Percentiles rank a stretch among this genome's conserved stretches.
Evolutionary conservation across 345 rosid genomes (phyloP).

Genomic region (Rubroshorea leprosula): DNA sequence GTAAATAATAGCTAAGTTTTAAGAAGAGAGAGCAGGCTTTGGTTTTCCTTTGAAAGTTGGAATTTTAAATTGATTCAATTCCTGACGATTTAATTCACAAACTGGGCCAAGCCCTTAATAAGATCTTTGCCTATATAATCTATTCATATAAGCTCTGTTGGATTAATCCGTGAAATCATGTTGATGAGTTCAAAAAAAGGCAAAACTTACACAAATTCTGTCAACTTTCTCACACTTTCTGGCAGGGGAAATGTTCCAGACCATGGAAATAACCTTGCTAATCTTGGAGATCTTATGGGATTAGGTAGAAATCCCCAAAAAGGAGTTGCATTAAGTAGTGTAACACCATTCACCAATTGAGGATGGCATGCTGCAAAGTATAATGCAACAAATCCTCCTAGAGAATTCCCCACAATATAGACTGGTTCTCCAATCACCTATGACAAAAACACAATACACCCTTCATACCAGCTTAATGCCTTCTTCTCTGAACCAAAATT

Average conservation of each 20-base stretch:
- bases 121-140: too few relatives aligned
- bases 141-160: too few relatives aligned
- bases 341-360: slow-evolving; percentile 80
- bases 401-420: slow-evolving; percentile 82
- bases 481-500: background rate
- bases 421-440: slow-evolving; percentile 93
- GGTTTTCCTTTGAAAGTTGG: background rate
- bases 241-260: slow-evolving; percentile 92
- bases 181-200: too few relatives aligned
- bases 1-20: background rate
- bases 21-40: background rate
- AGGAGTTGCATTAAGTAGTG: slow-evolving; percentile 93
- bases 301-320: slow-evolving; percentile 97
- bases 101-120: too few relatives aligned
- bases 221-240: slow-evolving; percentile 63
- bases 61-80: background rate
- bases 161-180: too few relatives aligned
- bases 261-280: slow-evolving; percentile 78
- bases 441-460: slow-evolving; percentile 13
- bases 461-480: background rate
- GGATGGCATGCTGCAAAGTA: slow-evolving; percentile 85
- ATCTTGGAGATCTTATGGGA: slow-evolving; percentile 60
- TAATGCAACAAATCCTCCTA: slow-evolving; percentile 86
- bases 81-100: too few relatives aligned
- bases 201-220: slow-evolving; percentile 59